Evolutionary conservation across 1,284 basidiomycete genomes (phyloP).

Genomic region (Trametes pubescens): DNA sequence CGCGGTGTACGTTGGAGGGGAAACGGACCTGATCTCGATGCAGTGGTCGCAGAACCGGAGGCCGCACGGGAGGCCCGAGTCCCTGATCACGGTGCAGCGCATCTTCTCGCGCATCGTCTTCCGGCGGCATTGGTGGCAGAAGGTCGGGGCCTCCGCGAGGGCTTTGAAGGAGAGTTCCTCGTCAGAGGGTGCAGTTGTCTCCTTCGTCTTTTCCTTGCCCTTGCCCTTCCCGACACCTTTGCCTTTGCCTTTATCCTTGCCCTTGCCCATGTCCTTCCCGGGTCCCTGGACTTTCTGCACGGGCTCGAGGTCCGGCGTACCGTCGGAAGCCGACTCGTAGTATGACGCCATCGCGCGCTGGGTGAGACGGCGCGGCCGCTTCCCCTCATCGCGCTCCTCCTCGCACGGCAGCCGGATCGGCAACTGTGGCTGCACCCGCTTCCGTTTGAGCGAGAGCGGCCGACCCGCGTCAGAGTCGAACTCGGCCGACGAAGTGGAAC

Average conservation of each 20-base stretch:
- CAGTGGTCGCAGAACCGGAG: slow-evolving; percentile 39
- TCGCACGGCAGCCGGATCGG: slow-evolving; percentile 18
- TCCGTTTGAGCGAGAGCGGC: slow-evolving; percentile 13
- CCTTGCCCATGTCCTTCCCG: slow-evolving; percentile 11
- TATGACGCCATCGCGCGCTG: slow-evolving; percentile 17
- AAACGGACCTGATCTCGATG: slow-evolving; percentile 37
- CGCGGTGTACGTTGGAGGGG: not conserved
- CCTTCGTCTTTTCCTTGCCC: slow-evolving; percentile 24
- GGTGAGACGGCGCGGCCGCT: slow-evolving; percentile 20
- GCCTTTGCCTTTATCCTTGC: slow-evolving; percentile 18
- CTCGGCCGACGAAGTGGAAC: not conserved
- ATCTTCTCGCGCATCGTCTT: slow-evolving; percentile 36
- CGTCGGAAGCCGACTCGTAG: slow-evolving; percentile 4
- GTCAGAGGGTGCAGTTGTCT: slow-evolving; percentile 7
- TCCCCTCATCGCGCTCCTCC: slow-evolving; percentile 8
- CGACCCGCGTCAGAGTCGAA: slow-evolving; percentile 6
- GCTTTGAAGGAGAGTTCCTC: not conserved
- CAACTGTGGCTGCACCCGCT: slow-evolving; percentile 3
- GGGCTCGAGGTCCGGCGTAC: not conserved
- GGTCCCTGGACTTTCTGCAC: not conserved
- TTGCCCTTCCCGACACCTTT: slow-evolving; percentile 20
- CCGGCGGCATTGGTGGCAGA: slow-evolving; percentile 42
- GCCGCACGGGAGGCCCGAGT: slow-evolving; percentile 33
- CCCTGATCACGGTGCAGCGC: slow-evolving; percentile 36
- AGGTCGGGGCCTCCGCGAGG: slow-evolving; percentile 27